Conservation (phyloP, 169 alveolate genomes). For the Neospora caninum region DNA sequence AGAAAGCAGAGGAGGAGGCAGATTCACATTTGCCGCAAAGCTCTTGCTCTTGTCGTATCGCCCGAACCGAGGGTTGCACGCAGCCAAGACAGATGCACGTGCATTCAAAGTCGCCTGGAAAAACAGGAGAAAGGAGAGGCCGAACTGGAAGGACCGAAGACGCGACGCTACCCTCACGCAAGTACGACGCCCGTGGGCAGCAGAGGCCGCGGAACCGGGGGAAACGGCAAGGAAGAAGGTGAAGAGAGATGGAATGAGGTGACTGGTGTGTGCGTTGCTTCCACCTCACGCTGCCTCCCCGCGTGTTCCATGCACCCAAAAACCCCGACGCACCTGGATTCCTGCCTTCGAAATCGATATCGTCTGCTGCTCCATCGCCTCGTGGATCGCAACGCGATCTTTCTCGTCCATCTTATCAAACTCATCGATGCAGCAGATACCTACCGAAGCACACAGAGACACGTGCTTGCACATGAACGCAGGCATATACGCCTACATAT, state of each 20-base stretch:
- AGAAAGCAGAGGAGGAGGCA: constrained; percentile 98
- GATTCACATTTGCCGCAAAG: constrained; percentile 98
- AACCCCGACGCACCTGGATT: constrained; percentile 49
- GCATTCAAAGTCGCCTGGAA: constrained; percentile 98
- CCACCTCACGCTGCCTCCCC: too few relatives aligned
- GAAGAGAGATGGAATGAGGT: too few relatives aligned
- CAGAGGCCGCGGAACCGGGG: background rate
- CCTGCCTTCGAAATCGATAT: constrained; percentile 99
- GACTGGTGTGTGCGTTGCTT: too few relatives aligned
- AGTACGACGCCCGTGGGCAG: background rate
- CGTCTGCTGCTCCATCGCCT: constrained; percentile 99
- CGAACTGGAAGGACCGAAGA: background rate
- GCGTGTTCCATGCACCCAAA: too few relatives aligned
- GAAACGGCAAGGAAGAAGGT: background rate
- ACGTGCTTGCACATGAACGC: background rate
- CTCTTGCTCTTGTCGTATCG: constrained; percentile 96
- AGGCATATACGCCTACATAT: background rate
- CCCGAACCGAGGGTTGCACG: constrained; percentile 98
- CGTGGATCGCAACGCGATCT: constrained; percentile 99
- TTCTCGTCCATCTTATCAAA: constrained; percentile 99
- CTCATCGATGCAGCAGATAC: constrained; percentile 99
- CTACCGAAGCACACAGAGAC: constrained; percentile 72
- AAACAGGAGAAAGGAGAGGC: background rate
- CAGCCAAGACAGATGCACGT: constrained; percentile 99
- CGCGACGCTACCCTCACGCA: too few relatives aligned